phyloP scores from a whole-genome alignment of 169 alveolate species.

The Cryptosporidium baileyi region DNA sequence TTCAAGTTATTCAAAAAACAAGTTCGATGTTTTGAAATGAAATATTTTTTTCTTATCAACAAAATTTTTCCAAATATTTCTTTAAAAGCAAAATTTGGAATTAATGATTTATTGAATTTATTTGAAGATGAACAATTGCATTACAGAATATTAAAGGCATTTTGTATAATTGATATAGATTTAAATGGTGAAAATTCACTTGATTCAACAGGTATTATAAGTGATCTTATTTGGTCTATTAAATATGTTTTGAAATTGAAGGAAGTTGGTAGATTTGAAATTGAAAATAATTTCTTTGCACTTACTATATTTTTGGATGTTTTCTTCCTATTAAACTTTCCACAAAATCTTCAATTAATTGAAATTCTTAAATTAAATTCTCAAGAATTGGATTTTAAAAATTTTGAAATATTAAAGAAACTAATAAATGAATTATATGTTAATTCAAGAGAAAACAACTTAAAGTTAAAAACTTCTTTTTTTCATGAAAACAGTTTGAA shows the following conservation, averaged over 20 bases:
- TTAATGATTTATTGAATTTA: conserved; percentile 1
- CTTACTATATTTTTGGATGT: conserved; percentile 12
- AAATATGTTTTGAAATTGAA: neutral
- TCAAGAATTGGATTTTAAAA: neutral
- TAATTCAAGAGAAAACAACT: conserved; percentile 15
- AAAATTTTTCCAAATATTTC: conserved; percentile 26
- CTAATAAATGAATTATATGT: conserved; percentile 8
- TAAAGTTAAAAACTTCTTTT: neutral
- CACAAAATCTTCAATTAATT: conserved; percentile 7
- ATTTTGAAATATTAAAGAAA: conserved; percentile 16
- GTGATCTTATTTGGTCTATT: neutral
- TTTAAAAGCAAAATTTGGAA: conserved; percentile 18
- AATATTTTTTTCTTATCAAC: conserved; percentile 31
- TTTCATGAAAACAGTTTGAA: neutral
- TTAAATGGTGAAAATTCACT: neutral
- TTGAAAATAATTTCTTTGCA: neutral
- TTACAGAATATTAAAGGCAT: conserved; percentile 8
- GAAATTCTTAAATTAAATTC: neutral
- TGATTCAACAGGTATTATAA: neutral
- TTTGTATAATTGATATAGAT: neutral
- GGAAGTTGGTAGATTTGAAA: neutral
- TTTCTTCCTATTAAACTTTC: conserved; percentile 1
- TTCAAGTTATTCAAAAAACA: no score
- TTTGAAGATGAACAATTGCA: neutral
- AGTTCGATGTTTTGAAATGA: no score